Conservation (phyloP, 2,329 filamentous ascomycete species). For the Cladophialophora carrionii region DNA sequence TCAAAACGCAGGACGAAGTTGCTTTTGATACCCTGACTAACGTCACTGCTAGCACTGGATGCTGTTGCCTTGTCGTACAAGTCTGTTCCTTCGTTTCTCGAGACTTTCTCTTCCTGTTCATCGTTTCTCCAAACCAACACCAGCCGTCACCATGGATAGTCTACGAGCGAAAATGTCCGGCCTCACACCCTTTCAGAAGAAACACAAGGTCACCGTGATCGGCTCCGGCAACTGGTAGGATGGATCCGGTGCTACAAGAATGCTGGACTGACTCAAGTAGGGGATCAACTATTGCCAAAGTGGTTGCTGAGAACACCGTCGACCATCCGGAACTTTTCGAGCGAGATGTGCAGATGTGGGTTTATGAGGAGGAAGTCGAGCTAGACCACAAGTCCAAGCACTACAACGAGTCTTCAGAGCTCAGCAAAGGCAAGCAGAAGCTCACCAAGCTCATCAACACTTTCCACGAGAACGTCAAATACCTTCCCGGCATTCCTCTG, state of each 20-base stretch:
- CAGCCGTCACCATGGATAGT: constrained; percentile 27
- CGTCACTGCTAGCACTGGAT: constrained; percentile 21
- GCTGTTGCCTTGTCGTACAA: constrained; percentile 25
- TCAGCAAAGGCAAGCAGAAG: constrained; percentile 73
- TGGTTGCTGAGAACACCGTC: constrained; percentile 88
- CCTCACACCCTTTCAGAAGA: constrained; percentile 62
- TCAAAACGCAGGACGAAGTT: constrained; percentile 3
- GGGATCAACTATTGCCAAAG: constrained; percentile 97
- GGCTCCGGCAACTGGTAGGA: constrained; percentile 93
- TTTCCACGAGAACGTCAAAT: constrained; percentile 95
- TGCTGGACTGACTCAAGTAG: constrained; percentile 49
- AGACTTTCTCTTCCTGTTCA: constrained; percentile 21
- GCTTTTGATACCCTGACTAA: constrained; percentile 10
- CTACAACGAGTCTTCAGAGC: constrained; percentile 64
- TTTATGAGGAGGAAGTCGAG: constrained; percentile 87
- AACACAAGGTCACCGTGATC: constrained; percentile 90
- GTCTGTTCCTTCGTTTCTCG: constrained; percentile 24
- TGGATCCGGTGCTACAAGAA: not conserved
- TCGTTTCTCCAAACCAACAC: constrained; percentile 4
- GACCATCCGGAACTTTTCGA: constrained; percentile 81
- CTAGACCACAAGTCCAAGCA: constrained; percentile 72
- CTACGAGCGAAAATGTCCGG: constrained; percentile 50
- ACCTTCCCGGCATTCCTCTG: constrained; percentile 84
- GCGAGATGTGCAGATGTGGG: constrained; percentile 95
- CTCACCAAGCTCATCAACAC: constrained; percentile 90